Conservation (phyloP, 1,284 basidiomycete genomes). For the Vanrija pseudolonga region DNA sequence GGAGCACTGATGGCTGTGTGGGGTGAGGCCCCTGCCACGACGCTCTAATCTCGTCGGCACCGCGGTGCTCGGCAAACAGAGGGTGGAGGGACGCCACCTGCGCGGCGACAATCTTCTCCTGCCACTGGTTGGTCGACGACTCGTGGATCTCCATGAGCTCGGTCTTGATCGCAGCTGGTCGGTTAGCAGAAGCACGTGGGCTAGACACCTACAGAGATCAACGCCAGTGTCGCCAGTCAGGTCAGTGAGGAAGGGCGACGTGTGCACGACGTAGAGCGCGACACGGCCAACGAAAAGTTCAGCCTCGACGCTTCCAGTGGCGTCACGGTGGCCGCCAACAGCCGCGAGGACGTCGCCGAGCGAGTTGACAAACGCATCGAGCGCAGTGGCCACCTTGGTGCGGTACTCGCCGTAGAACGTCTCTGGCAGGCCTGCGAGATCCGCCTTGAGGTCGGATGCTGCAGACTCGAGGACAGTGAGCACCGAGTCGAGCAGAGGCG, state of each 20-base stretch:
- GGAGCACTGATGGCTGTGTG: slow-evolving; percentile 21
- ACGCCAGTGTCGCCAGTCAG: slow-evolving; percentile 19
- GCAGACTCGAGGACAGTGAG: slow-evolving; percentile 31
- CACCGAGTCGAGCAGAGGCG: slow-evolving; percentile 38
- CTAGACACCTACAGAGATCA: slow-evolving; percentile 22
- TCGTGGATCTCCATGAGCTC: slow-evolving; percentile 29
- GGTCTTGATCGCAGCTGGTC: slow-evolving; percentile 6
- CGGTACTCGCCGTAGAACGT: slow-evolving; percentile 24
- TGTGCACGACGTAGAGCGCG: slow-evolving; percentile 36
- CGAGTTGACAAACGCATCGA: slow-evolving; percentile 24
- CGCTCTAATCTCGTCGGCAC: slow-evolving; percentile 22
- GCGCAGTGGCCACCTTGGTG: slow-evolving; percentile 17
- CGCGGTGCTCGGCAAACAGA: slow-evolving; percentile 24
- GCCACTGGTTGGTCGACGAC: slow-evolving; percentile 32
- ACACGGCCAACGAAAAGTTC: slow-evolving; percentile 45
- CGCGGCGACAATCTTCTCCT: slow-evolving; percentile 15
- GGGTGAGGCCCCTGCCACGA: slow-evolving; percentile 39
- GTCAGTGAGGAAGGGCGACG: slow-evolving; percentile 29
- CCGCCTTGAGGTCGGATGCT: slow-evolving; percentile 31
- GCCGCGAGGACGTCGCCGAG: slow-evolving; percentile 30
- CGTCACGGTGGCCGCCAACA: slow-evolving; percentile 20
- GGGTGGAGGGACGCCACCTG: slow-evolving; percentile 23
- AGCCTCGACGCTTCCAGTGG: slow-evolving; percentile 28
- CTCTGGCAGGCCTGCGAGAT: slow-evolving; percentile 29
- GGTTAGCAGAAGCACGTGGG: neutral